Evolutionary conservation across 2,329 filamentous ascomycete species (phyloP).

Genomic region (Aschersonia sp.): DNA sequence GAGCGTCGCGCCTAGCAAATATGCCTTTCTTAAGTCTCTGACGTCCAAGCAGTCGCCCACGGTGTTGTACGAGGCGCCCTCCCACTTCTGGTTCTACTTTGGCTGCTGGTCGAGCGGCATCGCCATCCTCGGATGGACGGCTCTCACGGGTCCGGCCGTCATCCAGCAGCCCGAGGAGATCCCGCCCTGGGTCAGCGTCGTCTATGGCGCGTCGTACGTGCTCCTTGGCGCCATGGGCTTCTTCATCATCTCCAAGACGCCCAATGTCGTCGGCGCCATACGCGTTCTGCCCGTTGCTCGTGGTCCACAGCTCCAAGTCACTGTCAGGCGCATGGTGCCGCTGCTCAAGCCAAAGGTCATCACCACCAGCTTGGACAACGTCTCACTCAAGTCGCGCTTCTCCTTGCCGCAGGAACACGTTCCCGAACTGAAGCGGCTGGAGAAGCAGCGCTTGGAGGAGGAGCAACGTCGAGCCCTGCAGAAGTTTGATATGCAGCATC

Average conservation of each 20-base stretch:
- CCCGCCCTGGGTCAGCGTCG: slow-evolving; percentile 39
- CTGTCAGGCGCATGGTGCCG: slow-evolving; percentile 34
- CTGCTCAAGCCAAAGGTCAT: slow-evolving; percentile 29
- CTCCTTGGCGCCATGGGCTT: slow-evolving; percentile 45
- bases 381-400: slow-evolving; percentile 21
- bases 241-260: slow-evolving; percentile 42
- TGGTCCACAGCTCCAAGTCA: slow-evolving; percentile 35
- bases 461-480: slow-evolving; percentile 21
- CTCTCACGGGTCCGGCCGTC: slow-evolving; percentile 17
- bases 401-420: slow-evolving; percentile 23
- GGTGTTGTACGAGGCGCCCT: slow-evolving; percentile 49
- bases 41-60: slow-evolving; percentile 40
- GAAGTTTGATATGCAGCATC: slow-evolving; percentile 38
- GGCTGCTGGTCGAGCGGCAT: slow-evolving; percentile 42
- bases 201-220: slow-evolving; percentile 43
- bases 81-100: slow-evolving; percentile 47
- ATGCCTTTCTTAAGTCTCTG: slow-evolving; percentile 39
- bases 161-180: slow-evolving; percentile 31
- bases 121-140: slow-evolving; percentile 22
- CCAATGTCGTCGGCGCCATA: slow-evolving; percentile 42
- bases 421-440: slow-evolving; percentile 16
- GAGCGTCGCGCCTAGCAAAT: slow-evolving; percentile 13
- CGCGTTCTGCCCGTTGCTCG: slow-evolving; percentile 34
- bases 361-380: slow-evolving; percentile 17
- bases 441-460: slow-evolving; percentile 20